Percentiles rank a stretch among this genome's conserved stretches.
phyloP scores from a whole-genome alignment of 2,329 filamentous ascomycete genomes.

The Dryadomyces quercivorus region DNA sequence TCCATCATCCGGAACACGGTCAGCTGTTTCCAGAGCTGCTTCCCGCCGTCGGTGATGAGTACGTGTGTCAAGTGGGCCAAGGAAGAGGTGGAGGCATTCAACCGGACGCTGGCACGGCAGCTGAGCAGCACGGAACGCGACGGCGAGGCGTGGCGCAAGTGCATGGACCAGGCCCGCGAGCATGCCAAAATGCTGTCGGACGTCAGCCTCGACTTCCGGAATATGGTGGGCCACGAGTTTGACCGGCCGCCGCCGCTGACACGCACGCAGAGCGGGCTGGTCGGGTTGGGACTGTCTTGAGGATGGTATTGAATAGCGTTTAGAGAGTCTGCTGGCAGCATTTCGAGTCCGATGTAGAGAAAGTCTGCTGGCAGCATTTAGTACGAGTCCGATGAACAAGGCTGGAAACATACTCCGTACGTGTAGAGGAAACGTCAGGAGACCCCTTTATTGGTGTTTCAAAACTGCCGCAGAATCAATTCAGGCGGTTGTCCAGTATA shows the following conservation, averaged over 20 bases:
- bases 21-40: constrained; percentile 75
- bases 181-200: constrained; percentile 72
- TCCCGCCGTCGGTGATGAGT: constrained; percentile 77
- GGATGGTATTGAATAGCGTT: not conserved
- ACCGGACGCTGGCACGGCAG: constrained; percentile 68
- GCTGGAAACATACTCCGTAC: too few relatives aligned
- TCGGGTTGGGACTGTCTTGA: constrained; percentile 30
- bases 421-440: too few relatives aligned
- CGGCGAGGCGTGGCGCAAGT: constrained; percentile 68
- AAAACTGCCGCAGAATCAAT: too few relatives aligned
- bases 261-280: constrained; percentile 15
- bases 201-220: constrained; percentile 81
- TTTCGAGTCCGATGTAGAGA: too few relatives aligned
- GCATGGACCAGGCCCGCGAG: constrained; percentile 67
- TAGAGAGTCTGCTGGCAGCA: too few relatives aligned
- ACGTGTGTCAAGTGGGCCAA: constrained; percentile 99
- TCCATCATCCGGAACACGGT: constrained; percentile 89
- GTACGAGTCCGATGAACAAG: too few relatives aligned
- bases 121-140: constrained; percentile 71
- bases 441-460: too few relatives aligned
- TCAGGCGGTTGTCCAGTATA: not conserved
- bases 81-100: constrained; percentile 84
- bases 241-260: constrained; percentile 14
- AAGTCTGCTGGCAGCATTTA: too few relatives aligned
- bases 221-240: constrained; percentile 56